These are phyloP conservation scores for Gossypium davidsonii DNA, from an alignment of 441 rosid species.

Conservation along the genomic window DNA sequence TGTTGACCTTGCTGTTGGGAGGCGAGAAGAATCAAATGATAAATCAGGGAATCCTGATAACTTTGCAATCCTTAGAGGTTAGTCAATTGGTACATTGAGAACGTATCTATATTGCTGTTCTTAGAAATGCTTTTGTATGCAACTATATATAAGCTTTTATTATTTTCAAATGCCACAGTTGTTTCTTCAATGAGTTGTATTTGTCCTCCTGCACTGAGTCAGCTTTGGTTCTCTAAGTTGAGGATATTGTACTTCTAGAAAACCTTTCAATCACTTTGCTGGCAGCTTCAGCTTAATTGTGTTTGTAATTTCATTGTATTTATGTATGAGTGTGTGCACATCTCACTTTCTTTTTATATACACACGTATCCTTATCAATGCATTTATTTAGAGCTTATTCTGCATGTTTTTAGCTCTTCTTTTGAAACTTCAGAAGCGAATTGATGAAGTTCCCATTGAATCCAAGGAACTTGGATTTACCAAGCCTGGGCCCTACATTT, in stretches of 20 bases:
- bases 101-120: neutral
- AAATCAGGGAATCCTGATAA: slow-evolving; percentile 69
- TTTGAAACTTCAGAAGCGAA: slow-evolving; percentile 79
- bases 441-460: slow-evolving; percentile 72
- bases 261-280: slow-evolving; percentile 7
- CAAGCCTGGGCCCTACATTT: slow-evolving; percentile 86
- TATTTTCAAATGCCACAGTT: neutral
- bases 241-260: slow-evolving; percentile 1
- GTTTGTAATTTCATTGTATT: neutral
- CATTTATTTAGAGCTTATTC: slow-evolving; percentile 15
- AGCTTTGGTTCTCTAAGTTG: slow-evolving; percentile 8
- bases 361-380: neutral
- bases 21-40: slow-evolving; percentile 64
- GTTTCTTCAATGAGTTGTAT: neutral
- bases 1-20: slow-evolving; percentile 55
- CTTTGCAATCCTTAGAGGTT: slow-evolving; percentile 94
- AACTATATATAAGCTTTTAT: neutral
- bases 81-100: slow-evolving; percentile 9
- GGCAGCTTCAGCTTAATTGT: neutral
- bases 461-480: slow-evolving; percentile 82
- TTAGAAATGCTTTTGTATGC: neutral
- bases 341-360: neutral
- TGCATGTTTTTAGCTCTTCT: slow-evolving; percentile 64
- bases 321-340: too few species aligned
- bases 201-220: neutral